Base-by-base conservation (phyloP, 2,329 filamentous ascomycete genomes). In the Rugonectria rugulosa region DNA sequence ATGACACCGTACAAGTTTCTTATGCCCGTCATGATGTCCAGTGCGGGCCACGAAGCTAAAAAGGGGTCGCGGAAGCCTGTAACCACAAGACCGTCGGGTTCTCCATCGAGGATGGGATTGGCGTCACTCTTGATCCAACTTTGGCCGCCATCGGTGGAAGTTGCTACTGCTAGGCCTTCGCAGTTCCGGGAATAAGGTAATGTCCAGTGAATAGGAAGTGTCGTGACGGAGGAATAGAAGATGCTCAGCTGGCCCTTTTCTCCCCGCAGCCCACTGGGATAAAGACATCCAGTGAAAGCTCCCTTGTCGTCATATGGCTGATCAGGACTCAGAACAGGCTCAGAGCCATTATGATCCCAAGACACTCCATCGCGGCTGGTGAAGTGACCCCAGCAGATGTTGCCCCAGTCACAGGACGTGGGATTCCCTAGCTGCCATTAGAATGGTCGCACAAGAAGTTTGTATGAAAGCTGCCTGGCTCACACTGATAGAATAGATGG, bases 271-370 rank as follows among this genome's bases (percentile, higher is more conserved):
- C 81, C 81, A 7, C 80, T 77, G 2, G 81, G 77, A 57, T 78
- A 75, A 4, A 75, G 73, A 31, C 78, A 80, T 4, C 81, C 81
- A 5, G 77, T 80, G 65, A 84, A 84, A 26, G 83, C 78, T 1
- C 81, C 81, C 11, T 82, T 70, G 2, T 77, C 72, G 53, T 84
- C 78, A 62, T 83, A 83, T 7, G 70, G 68, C 34, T 71, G 72
- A 69, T 50, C 62, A 0, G 75, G 76, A 12, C 72, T 71, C 19
- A 53, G 71, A 61, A 59, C 75, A 41, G 53, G 79, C 64, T 48
- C 50, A 6, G 53, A 37, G 29, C 76, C 67, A 20, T 69, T 71
- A 27, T 75, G 72, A 57, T 77, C 61, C 81, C 81, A 83, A 12
- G 73, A 77, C 14, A 76, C 65, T 3, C 64, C 61, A 21, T 72